A percentile compares a stretch with the other conserved stretches of the same genome.
These are phyloP conservation scores for Prunus persica DNA, from an alignment of 306 rosid species.

Conservation along the genomic window DNA sequence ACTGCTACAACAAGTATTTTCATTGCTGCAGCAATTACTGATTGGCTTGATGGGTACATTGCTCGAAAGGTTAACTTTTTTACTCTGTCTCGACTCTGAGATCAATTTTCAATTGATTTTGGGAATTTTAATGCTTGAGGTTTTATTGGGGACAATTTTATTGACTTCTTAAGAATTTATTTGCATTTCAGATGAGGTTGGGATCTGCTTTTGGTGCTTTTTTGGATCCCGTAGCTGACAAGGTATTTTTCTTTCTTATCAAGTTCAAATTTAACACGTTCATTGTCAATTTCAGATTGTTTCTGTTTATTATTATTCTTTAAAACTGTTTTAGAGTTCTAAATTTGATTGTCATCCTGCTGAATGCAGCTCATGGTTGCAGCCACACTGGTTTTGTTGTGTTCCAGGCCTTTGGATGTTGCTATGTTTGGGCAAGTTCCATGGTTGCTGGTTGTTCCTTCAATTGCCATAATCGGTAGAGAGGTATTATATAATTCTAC, in stretches of 20 bases:
- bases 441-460: slow-evolving; percentile 81
- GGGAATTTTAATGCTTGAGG: background rate
- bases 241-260: slow-evolving; percentile 50
- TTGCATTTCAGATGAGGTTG: slow-evolving; percentile 70
- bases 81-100: slow-evolving; percentile 1
- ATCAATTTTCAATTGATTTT: background rate
- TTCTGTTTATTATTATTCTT: background rate
- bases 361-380: slow-evolving; percentile 96
- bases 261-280: background rate
- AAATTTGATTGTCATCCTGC: slow-evolving; percentile 19
- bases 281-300: slow-evolving; percentile 9
- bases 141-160: background rate
- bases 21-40: slow-evolving; percentile 76
- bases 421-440: slow-evolving; percentile 56
- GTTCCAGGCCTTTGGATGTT: slow-evolving; percentile 71
- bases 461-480: slow-evolving; percentile 87
- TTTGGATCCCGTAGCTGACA: slow-evolving; percentile 98
- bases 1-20: slow-evolving; percentile 81
- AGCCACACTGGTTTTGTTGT: slow-evolving; percentile 78
- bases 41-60: slow-evolving; percentile 98
- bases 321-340: background rate
- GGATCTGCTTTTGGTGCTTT: slow-evolving; percentile 96
- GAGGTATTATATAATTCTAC: slow-evolving; percentile 55
- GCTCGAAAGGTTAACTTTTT: slow-evolving; percentile 70
- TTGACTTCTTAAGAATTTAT: background rate